Base-by-base conservation (phyloP, 805 yeast species). In the Scheffersomyces ergatensis region DNA sequence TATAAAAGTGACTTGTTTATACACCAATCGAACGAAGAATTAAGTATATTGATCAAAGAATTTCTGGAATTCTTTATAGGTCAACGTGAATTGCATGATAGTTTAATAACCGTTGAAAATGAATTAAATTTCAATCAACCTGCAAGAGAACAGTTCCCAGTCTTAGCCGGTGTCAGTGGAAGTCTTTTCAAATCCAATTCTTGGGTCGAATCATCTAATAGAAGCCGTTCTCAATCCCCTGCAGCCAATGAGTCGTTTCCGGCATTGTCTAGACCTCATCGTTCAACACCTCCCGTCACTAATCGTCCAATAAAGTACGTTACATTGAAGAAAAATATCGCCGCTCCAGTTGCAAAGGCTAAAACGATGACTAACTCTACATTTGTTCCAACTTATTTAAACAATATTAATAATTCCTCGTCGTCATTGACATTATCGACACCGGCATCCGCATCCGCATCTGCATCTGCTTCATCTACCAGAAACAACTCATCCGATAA, bases 41-140 rank as follows among this genome's bases (percentile, higher is more conserved):
- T 82, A 13, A 66, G 73, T 42, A 57, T 85, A 5, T 60, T 88
- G 34, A 45, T 87, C 5, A 73, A 72, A 40, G 92, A 85, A 47
- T 64, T 83, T 38, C 63, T 82, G 3, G 84, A 82, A 46, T 57
- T 82, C 2, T 77, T 74, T 48, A 73, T 82, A 0, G 52, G 63
- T 14, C 60, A 61, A n/a, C 72, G 83, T 0, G 51, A 63, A 1
- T 72, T 76, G 42, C 62, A 67, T 30, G 65, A 63, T 31, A 73
- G 70, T 39, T 62, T 37, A 53, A 57, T 29, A 7, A 15, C 18
- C 5, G 18, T 29, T 29, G 32, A 29, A 15, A 29, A 29, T 29
- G 32, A 29, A 40, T 59, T 42, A 26, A 35, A 26, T 29, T 18
- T 39, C 17, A 36, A 29, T 9, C 43, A 36, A 18, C 32, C 32